Evolutionary conservation across 257 asterid species (phyloP).

Genomic region (Primulina tabacum): DNA sequence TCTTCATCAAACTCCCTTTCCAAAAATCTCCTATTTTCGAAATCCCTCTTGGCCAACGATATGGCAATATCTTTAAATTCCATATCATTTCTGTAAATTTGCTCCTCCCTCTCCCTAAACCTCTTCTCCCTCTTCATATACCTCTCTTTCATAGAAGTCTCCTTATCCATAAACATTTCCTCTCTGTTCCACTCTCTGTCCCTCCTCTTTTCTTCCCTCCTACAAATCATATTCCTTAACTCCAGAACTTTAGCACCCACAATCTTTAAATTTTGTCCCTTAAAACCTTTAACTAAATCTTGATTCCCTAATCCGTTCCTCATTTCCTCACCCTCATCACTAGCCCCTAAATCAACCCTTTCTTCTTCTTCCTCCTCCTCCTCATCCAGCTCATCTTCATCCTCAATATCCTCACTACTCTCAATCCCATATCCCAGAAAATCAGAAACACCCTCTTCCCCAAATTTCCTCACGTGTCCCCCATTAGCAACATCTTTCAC

Average conservation of each 20-base stretch:
- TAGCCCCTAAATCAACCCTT: constrained; percentile 35
- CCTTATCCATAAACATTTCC: constrained; percentile 36
- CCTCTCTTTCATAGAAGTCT: constrained; percentile 35
- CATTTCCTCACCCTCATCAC: constrained; percentile 37
- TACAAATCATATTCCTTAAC: constrained; percentile 53
- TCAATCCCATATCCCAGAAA: constrained; percentile 50
- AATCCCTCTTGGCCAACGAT: constrained; percentile 53
- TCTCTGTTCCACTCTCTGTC: constrained; percentile 69
- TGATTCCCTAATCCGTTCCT: constrained; percentile 26
- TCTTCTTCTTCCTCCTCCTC: constrained; percentile 34
- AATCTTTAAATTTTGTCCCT: constrained; percentile 47
- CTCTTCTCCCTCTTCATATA: constrained; percentile 37
- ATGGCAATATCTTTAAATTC: constrained; percentile 56
- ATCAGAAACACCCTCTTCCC: constrained; percentile 37
- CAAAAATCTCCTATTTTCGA: constrained; percentile 50
- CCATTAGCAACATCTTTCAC: constrained; percentile 23
- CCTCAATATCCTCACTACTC: constrained; percentile 52
- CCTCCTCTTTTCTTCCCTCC: constrained; percentile 71
- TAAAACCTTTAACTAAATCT: constrained; percentile 5
- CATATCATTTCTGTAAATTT: constrained; percentile 38
- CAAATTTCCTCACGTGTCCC: constrained; percentile 35
- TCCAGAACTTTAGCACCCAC: constrained; percentile 60
- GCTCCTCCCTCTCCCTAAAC: constrained; percentile 45
- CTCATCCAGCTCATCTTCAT: constrained; percentile 42
- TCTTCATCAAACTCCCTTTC: constrained; percentile 67